phyloP scores from a whole-genome alignment of 305 asterid genomes.

The Ajuga reptans region DNA sequence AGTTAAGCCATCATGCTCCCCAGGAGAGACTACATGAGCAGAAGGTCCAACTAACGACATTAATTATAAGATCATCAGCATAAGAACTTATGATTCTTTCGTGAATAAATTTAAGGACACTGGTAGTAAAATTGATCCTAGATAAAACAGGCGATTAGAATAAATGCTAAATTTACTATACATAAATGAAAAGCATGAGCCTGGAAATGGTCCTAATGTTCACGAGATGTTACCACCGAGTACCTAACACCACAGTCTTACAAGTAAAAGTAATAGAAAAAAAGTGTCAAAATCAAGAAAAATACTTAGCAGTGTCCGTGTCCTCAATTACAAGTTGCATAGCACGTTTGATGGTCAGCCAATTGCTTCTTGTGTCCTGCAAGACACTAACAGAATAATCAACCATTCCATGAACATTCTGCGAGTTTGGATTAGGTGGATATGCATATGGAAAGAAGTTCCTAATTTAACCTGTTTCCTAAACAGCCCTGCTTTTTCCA shows the following conservation, averaged over 20 bases:
- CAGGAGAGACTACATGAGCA: neutral
- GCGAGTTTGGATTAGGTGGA: conserved; percentile 6
- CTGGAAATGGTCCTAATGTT: neutral
- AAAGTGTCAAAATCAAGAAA: conserved; percentile 11
- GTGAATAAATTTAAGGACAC: neutral
- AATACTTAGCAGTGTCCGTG: conserved; percentile 81
- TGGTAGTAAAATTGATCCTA: neutral
- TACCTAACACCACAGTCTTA: conserved; percentile 12
- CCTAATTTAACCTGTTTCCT: conserved; percentile 62
- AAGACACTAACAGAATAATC: conserved; percentile 17
- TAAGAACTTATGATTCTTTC: neutral
- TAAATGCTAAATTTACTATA: neutral
- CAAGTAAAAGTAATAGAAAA: conserved; percentile 12
- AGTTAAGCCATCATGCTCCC: neutral
- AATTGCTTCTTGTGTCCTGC: conserved; percentile 87
- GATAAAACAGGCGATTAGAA: neutral
- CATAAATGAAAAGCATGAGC: neutral
- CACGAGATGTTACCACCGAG: conserved; percentile 7
- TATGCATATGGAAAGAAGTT: neutral
- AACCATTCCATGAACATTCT: conserved; percentile 14
- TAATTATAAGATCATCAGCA: neutral
- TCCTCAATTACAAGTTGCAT: conserved; percentile 83
- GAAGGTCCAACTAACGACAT: neutral
- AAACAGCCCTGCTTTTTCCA: conserved; percentile 88
- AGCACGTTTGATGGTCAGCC: conserved; percentile 79